These are phyloP conservation scores for Teratosphaeria nubilosa DNA, from an alignment of 2,329 filamentous ascomycete species.

Conservation along the genomic window DNA sequence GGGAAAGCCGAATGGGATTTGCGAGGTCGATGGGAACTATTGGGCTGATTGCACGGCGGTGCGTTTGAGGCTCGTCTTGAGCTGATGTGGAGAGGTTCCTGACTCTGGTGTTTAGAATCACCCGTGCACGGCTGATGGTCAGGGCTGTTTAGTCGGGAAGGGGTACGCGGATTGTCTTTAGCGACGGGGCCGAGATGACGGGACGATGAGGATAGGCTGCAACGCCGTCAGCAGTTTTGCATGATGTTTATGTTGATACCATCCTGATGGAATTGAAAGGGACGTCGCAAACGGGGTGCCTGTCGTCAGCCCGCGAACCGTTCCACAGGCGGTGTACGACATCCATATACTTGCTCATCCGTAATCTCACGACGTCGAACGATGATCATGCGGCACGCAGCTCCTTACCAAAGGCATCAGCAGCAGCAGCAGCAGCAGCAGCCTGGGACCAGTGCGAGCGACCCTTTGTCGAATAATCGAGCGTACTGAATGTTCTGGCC, in stretches of 20 bases:
- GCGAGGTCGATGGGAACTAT: not conserved
- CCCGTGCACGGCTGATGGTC: not conserved
- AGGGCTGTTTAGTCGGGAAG: not conserved
- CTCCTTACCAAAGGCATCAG: slow-evolving; percentile 52
- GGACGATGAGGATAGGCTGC: not conserved
- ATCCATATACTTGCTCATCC: slow-evolving; percentile 51
- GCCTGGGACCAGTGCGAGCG: slow-evolving; percentile 53
- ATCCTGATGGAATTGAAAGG: no score
- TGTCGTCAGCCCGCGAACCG: slow-evolving; percentile 41
- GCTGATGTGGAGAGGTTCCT: no score
- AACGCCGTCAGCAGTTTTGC: no score
- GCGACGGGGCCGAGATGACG: no score
- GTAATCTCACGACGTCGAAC: slow-evolving; percentile 50
- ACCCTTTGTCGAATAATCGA: slow-evolving; percentile 53
- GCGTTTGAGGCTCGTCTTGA: not conserved
- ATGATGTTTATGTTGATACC: no score
- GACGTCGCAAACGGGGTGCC: no score
- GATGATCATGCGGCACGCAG: slow-evolving; percentile 52
- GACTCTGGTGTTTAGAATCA: not conserved
- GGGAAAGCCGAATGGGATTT: not conserved
- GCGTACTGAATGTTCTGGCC: slow-evolving; percentile 51
- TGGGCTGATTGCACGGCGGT: not conserved
- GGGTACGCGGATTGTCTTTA: not conserved
- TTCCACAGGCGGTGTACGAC: slow-evolving; percentile 55
- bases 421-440: no score